Conservation (phyloP, 371 early-diverging fungal genomes). For the Mortierella sp. region DNA sequence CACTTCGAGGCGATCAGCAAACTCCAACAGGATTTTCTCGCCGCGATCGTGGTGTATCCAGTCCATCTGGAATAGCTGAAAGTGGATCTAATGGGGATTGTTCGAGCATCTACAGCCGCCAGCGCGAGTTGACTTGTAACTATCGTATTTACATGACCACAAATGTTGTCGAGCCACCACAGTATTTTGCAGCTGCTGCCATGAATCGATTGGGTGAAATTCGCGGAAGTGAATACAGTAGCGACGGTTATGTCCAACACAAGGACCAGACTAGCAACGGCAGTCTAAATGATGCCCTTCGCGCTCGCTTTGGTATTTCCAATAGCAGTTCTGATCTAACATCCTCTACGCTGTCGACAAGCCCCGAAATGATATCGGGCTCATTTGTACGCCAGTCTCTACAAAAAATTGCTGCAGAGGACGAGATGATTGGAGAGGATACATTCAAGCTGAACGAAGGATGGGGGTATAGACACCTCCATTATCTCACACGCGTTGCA, state of each 20-base stretch:
- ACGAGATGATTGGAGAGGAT: conserved; percentile 48
- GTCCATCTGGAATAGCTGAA: conserved; percentile 6
- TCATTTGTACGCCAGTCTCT: not conserved
- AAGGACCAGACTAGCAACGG: not conserved
- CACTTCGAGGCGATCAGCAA: conserved; percentile 18
- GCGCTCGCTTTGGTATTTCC: conserved; percentile 13
- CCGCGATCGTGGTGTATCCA: not conserved
- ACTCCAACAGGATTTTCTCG: not conserved
- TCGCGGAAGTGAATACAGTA: conserved; percentile 26
- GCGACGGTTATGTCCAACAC: not conserved
- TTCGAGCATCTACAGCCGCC: conserved; percentile 45
- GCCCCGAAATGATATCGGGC: conserved; percentile 30
- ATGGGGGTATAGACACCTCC: conserved; percentile 42
- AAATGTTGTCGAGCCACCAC: conserved; percentile 40
- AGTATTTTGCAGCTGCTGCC: conserved; percentile 32
- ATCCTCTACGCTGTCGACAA: conserved; percentile 12
- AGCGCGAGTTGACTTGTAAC: conserved; percentile 35
- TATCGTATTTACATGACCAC: conserved; percentile 54
- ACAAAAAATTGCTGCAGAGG: conserved; percentile 45
- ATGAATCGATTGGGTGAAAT: conserved; percentile 34
- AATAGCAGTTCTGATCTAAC: not conserved
- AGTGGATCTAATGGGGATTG: conserved; percentile 21
- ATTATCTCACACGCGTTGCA: conserved; percentile 43
- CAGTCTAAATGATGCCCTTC: conserved; percentile 16
- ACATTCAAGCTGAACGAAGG: conserved; percentile 42